Evolutionary conservation across 2,329 filamentous ascomycete genomes (phyloP).

Genomic region (Raffaelea arxii): DNA sequence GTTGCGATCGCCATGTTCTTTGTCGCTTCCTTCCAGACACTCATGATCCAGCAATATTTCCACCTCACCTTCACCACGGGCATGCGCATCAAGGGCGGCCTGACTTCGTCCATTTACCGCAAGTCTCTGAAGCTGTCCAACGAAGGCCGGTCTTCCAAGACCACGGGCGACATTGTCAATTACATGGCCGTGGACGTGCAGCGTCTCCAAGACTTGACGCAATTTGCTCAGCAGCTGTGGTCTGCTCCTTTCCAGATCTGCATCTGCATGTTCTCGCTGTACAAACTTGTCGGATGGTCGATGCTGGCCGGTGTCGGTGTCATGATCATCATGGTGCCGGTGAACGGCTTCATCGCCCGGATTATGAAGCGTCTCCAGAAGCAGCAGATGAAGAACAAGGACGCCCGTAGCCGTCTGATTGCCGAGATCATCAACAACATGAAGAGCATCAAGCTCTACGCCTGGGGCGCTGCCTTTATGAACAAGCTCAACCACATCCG

Average conservation of each 20-base stretch:
- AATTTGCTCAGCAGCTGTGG: slow-evolving; percentile 93
- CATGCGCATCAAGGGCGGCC: slow-evolving; percentile 88
- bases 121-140: slow-evolving; percentile 88
- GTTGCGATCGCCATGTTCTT: slow-evolving; percentile 90
- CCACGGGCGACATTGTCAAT: slow-evolving; percentile 96
- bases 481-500: slow-evolving; percentile 92
- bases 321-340: slow-evolving; percentile 91
- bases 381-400: slow-evolving; percentile 98
- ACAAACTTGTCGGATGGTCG: slow-evolving; percentile 86
- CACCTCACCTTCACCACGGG: slow-evolving; percentile 89
- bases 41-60: slow-evolving; percentile 94
- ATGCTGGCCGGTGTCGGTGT: slow-evolving; percentile 93
- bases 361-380: slow-evolving; percentile 95
- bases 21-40: slow-evolving; percentile 77
- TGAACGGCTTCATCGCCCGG: slow-evolving; percentile 85
- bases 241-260: slow-evolving; percentile 94
- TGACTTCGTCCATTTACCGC: slow-evolving; percentile 84
- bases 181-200: slow-evolving; percentile 99
- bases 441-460: slow-evolving; percentile 98
- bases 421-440: slow-evolving; percentile 99
- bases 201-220: slow-evolving; percentile 84
- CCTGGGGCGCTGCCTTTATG: slow-evolving; percentile 96
- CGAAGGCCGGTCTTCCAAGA: slow-evolving; percentile 79
- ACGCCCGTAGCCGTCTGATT: slow-evolving; percentile 83
- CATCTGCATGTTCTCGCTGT: slow-evolving; percentile 91